Percentiles rank a stretch among this genome's conserved stretches.
Conservation (phyloP, 768 basidiomycete species). For the Termitomyces sp. region DNA sequence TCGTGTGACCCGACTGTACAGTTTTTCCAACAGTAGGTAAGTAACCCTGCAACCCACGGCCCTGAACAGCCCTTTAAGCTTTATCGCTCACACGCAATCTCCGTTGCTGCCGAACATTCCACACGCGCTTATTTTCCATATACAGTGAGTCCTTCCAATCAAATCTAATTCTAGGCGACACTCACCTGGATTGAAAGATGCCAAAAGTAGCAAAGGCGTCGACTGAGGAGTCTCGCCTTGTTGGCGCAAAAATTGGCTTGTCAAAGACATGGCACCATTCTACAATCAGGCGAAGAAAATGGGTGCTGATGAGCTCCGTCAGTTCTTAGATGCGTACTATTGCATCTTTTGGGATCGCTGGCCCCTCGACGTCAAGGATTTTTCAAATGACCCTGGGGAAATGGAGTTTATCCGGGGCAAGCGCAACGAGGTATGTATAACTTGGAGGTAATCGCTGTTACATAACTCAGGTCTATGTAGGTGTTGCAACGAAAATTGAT, state of each 20-base stretch:
- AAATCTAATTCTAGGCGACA: neutral
- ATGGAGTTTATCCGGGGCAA: too few relatives aligned
- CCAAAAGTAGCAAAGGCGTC: neutral
- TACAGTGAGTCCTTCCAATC: neutral
- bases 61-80: too few relatives aligned
- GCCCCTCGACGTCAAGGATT: too few relatives aligned
- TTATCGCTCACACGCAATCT: neutral
- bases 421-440: too few relatives aligned
- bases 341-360: too few relatives aligned
- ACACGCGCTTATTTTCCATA: neutral
- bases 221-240: neutral
- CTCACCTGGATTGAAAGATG: neutral
- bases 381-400: too few relatives aligned
- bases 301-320: neutral
- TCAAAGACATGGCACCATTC: neutral
- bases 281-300: neutral
- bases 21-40: neutral
- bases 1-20: neutral
- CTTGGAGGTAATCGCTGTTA: too few relatives aligned
- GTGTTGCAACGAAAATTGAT: too few relatives aligned
- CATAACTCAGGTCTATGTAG: too few relatives aligned
- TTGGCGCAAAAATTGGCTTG: neutral
- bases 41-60: too few relatives aligned
- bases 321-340: neutral
- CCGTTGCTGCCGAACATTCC: neutral